Base-by-base conservation (phyloP, 805 yeast species). In the Schizosaccharomyces osmophilus region DNA sequence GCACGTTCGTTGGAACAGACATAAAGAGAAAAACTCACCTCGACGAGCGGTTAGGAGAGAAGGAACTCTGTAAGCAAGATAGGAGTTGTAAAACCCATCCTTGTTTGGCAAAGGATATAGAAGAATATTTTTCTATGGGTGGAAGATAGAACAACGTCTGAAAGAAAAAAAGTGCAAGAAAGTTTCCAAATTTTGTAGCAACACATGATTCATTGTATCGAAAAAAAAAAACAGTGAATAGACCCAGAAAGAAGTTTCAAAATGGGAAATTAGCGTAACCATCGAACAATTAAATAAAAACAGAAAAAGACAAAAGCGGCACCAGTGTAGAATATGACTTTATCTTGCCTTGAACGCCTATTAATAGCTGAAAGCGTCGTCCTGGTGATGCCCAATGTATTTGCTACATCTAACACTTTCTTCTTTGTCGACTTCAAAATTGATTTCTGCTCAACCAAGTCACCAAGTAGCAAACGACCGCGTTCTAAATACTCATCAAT, bases 401-500 rank as follows among this genome's bases (percentile, higher is more conserved):
- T 76, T 64, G 93, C 80, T 31, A 85, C 79, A 61, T 81, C 78
- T 58, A 82, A 79, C 73, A 93, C 76, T 65, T 77, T 79, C 55
- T 75, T 72, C 65, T 84, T 87, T 39, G 90, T 76, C 63, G 75
- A 75, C 62, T 77, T 74, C 62, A 90, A 75, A 36, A 83, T 77
- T 67, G 83, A 84, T 70, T 87, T 86, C 69, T 93, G 97, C 59
- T 84, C 88, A 22, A 85, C 84, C 26, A 93, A 75, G 68, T 89
- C 95, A 60, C 85, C 94, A 65, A 87, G 79, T 1, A 95, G 87
- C 59, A 79, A 78, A 63, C 84, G 80, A 1, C 97, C 97, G 83
- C 87, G 84, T 67, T 86, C 97, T 55, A 93, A 71, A 54, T 93
- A 87, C 65, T 86, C 87, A 69, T 93, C 98, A 64, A 93, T 73